Conservation (phyloP, 2,329 filamentous ascomycete genomes). For the Venturia aucupariae region DNA sequence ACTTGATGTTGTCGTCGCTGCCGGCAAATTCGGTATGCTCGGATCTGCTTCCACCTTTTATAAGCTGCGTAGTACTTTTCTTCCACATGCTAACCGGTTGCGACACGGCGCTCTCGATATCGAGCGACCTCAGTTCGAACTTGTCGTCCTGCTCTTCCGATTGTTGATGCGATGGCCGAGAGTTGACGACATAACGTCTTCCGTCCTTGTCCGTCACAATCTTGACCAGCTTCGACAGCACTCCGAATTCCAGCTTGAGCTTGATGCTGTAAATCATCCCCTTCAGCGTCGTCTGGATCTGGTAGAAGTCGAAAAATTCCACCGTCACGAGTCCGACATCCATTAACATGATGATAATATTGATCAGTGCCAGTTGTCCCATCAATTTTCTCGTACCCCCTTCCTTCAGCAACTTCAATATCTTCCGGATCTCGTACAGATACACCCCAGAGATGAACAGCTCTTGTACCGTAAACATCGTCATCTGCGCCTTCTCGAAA, state of each 20-base stretch:
- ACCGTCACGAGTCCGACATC: constrained; percentile 8
- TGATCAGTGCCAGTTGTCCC: constrained; percentile 9
- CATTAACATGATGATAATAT: constrained; percentile 11
- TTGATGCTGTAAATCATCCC: constrained; percentile 14
- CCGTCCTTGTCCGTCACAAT: constrained; percentile 6
- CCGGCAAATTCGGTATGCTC: background rate
- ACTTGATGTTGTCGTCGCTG: background rate
- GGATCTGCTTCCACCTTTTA: background rate
- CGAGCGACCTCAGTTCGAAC: background rate
- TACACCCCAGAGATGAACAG: constrained; percentile 24
- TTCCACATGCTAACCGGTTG: background rate
- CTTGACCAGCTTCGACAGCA: constrained; percentile 12
- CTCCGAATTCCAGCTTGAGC: constrained; percentile 13
- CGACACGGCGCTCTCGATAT: background rate
- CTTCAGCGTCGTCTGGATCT: constrained; percentile 12
- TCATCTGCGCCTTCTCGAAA: constrained; percentile 39
- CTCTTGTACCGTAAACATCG: constrained; percentile 35
- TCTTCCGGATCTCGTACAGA: constrained; percentile 4
- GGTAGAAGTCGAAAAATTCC: constrained; percentile 10
- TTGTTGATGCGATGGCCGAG: background rate
- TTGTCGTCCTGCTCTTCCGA: background rate
- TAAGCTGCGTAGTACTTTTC: constrained; percentile 5
- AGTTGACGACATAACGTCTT: background rate
- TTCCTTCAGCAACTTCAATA: constrained; percentile 6
- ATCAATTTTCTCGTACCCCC: constrained; percentile 12